A percentile compares a stretch with the other conserved stretches of the same genome.
These are phyloP conservation scores for Pulveroboletus sp. DNA, from an alignment of 768 basidiomycete genomes.

Conservation along the genomic window DNA sequence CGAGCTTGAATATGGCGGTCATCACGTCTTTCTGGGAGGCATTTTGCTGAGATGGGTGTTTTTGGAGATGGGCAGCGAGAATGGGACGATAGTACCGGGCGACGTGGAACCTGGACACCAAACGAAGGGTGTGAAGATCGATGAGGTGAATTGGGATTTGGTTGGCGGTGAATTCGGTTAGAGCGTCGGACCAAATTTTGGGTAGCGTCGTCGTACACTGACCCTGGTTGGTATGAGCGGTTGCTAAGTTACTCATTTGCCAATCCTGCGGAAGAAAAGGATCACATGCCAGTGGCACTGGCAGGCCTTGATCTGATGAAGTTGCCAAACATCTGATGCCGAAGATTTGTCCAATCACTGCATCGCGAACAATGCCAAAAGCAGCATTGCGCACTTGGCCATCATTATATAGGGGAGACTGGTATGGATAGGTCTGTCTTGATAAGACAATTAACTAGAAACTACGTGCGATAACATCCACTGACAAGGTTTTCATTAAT, in stretches of 20 bases:
- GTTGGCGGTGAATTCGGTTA: slow-evolving; percentile 8
- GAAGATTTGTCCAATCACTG: not conserved
- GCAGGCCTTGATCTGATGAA: no score
- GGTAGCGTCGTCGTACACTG: not conserved
- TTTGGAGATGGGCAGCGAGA: slow-evolving; percentile 5
- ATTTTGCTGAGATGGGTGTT: not conserved
- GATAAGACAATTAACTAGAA: slow-evolving; percentile 1
- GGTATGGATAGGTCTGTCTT: not conserved
- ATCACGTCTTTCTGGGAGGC: not conserved
- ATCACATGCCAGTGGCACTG: no score
- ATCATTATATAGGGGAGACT: not conserved
- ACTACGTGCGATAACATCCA: no score
- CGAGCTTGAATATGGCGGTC: slow-evolving; percentile 1
- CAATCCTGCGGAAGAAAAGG: no score
- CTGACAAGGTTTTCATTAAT: no score
- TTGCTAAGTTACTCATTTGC: not conserved
- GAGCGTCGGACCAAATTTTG: slow-evolving; percentile 1
- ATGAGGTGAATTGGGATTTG: slow-evolving; percentile 13
- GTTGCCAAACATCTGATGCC: no score
- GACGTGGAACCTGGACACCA: slow-evolving; percentile 7
- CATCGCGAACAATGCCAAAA: not conserved
- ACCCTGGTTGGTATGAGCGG: not conserved
- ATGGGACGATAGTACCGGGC: not conserved
- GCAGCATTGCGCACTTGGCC: no score
- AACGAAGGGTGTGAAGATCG: slow-evolving; percentile 5